Percentiles rank a stretch among this genome's conserved stretches.
phyloP scores from a whole-genome alignment of 176 grass and related monocot genomes.

The Aegilops tauschii region DNA sequence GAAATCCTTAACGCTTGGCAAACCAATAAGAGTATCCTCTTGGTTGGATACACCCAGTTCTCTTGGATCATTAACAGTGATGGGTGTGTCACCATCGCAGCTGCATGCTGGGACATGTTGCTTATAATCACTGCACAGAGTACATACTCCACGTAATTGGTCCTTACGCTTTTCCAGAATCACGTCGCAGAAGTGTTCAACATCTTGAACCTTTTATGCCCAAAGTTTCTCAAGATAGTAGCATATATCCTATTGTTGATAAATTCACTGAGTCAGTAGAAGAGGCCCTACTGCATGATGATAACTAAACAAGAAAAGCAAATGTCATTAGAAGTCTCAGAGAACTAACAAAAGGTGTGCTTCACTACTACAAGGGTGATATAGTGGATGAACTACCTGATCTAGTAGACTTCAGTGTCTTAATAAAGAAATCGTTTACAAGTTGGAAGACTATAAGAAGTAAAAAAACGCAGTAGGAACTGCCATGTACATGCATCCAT shows the following conservation, averaged over 20 bases:
- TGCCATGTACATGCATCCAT: conserved; percentile 68
- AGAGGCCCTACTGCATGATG: conserved; percentile 60
- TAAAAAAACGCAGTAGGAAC: conserved; percentile 51
- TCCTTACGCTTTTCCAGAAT: too few species aligned
- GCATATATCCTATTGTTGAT: conserved; percentile 9
- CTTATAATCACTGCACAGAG: conserved; percentile 49
- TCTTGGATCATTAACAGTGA: conserved; percentile 46
- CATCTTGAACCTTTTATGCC: too few species aligned
- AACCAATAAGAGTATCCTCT: conserved; percentile 68
- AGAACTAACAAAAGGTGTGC: conserved; percentile 69
- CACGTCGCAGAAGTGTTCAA: too few species aligned
- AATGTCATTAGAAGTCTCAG: conserved; percentile 61
- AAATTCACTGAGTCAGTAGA: conserved; percentile 38
- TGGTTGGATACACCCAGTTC: conserved; percentile 83
- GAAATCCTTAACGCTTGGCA: conserved; percentile 70
- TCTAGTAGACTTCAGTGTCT: conserved; percentile 64
- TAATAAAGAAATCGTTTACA: conserved; percentile 60
- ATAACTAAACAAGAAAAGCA: conserved; percentile 58
- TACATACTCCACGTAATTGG: too few species aligned
- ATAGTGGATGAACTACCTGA: conserved; percentile 87
- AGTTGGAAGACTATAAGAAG: conserved; percentile 52
- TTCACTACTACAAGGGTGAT: conserved; percentile 94
- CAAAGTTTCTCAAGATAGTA: too few species aligned
- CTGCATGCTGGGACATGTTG: conserved; percentile 72
- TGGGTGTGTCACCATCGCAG: conserved; percentile 29